phyloP scores from a whole-genome alignment of 805 yeast genomes.

The Nakazawaea ernobii region DNA sequence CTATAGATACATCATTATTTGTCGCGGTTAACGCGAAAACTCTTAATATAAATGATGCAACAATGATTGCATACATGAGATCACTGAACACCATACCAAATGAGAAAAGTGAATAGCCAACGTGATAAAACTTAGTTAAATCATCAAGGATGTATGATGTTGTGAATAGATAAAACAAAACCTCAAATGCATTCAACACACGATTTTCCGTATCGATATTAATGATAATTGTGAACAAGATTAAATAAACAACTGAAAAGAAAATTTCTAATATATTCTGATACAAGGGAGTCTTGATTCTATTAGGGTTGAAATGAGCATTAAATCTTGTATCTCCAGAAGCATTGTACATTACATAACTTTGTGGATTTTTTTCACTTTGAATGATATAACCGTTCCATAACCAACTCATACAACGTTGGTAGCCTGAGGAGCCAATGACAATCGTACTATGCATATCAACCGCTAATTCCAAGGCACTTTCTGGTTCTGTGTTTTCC shows the following conservation, averaged over 20 bases:
- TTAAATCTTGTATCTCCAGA: constrained; percentile 47
- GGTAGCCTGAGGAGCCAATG: constrained; percentile 77
- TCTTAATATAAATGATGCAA: constrained; percentile 51
- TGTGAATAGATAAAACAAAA: constrained; percentile 58
- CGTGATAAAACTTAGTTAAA: constrained; percentile 61
- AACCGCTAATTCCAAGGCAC: constrained; percentile 79
- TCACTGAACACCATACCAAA: constrained; percentile 81
- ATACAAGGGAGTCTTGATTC: constrained; percentile 80
- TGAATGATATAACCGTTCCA: constrained; percentile 95
- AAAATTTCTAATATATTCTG: constrained; percentile 70
- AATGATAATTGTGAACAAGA: constrained; percentile 56
- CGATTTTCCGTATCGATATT: constrained; percentile 44
- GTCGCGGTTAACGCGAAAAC: constrained; percentile 31
- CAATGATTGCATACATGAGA: constrained; percentile 51
- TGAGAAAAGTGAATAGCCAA: constrained; percentile 66
- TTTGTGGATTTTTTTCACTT: constrained; percentile 59
- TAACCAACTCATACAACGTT: constrained; percentile 80
- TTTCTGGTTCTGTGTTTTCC: constrained; percentile 56
- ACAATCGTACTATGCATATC: constrained; percentile 77
- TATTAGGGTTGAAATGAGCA: constrained; percentile 72
- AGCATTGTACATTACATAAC: constrained; percentile 59
- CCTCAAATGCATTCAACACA: constrained; percentile 42
- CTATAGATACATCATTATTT: constrained; percentile 20
- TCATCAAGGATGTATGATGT: constrained; percentile 66
- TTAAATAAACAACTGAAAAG: constrained; percentile 58